A percentile compares a stretch with the other conserved stretches of the same genome.
phyloP scores from a whole-genome alignment of 2,329 filamentous ascomycete genomes.

The Cladobotryum protrusum region DNA sequence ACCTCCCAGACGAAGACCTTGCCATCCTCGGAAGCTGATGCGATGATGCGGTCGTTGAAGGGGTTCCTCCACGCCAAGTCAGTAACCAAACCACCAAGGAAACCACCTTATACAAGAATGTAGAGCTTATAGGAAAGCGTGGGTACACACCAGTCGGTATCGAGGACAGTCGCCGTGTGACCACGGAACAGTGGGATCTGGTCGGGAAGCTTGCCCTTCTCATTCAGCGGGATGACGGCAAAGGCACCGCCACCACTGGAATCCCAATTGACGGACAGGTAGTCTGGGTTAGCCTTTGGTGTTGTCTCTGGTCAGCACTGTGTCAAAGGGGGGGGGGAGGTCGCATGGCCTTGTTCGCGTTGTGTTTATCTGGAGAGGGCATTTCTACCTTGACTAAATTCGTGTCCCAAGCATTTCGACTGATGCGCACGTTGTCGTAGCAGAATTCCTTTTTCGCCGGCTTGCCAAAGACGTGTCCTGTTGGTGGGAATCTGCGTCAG shows the following conservation, averaged over 20 bases:
- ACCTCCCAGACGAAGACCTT: slow-evolving; percentile 98
- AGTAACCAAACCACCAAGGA: slow-evolving; percentile 9
- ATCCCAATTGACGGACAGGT: slow-evolving; percentile 98
- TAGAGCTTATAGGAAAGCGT: slow-evolving; percentile 4
- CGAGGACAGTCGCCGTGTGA: slow-evolving; percentile 90
- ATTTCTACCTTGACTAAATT: slow-evolving; percentile 88
- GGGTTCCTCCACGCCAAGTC: slow-evolving; percentile 62
- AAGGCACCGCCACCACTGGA: slow-evolving; percentile 92
- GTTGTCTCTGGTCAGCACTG: slow-evolving; percentile 19
- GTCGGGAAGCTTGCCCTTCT: slow-evolving; percentile 86
- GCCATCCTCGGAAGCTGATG: slow-evolving; percentile 91
- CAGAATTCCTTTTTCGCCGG: slow-evolving; percentile 93
- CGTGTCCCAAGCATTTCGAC: slow-evolving; percentile 98
- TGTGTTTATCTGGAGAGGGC: not conserved
- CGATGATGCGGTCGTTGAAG: slow-evolving; percentile 89
- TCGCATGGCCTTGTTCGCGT: not conserved
- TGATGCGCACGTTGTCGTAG: slow-evolving; percentile 97
- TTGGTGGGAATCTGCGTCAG: slow-evolving; percentile 18
- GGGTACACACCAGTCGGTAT: slow-evolving; percentile 78
- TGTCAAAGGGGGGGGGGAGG: not conserved
- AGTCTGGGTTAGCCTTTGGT: slow-evolving; percentile 81
- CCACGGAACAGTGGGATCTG: slow-evolving; percentile 91
- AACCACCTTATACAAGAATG: not conserved
- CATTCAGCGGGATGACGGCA: slow-evolving; percentile 84
- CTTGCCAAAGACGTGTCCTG: slow-evolving; percentile 98